Conservation (phyloP, 495 filamentous ascomycete genomes). For the Trichoderma parareesei region DNA sequence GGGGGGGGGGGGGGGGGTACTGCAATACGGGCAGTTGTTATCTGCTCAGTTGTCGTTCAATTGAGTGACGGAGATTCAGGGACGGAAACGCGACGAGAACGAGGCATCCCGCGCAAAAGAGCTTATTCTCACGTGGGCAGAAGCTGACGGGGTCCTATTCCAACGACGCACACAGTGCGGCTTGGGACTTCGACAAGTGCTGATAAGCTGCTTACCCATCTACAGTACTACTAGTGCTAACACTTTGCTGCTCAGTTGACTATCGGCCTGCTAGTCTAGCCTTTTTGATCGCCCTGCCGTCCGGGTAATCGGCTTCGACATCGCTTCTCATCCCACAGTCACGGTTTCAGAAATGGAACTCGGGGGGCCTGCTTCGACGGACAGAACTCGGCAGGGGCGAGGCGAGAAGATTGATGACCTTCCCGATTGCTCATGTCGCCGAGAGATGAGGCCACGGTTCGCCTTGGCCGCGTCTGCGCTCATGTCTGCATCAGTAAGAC, state of each 20-base stretch:
- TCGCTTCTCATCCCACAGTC: constrained; percentile 2
- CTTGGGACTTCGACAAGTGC: background rate
- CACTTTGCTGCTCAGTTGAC: background rate
- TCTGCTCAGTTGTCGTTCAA: too few relatives aligned
- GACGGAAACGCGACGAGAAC: too few relatives aligned
- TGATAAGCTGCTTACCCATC: background rate
- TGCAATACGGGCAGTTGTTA: too few relatives aligned
- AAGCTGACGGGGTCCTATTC: too few relatives aligned
- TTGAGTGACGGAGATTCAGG: too few relatives aligned
- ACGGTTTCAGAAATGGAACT: constrained; percentile 4
- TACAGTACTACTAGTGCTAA: too few relatives aligned
- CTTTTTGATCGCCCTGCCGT: constrained; percentile 4
- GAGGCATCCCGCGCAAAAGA: too few relatives aligned
- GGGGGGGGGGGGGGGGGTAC: too few relatives aligned
- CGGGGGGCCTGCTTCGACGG: background rate
- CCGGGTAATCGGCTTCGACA: constrained; percentile 7
- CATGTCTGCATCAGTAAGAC: too few relatives aligned
- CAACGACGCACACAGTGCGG: background rate
- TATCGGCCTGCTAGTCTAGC: background rate
- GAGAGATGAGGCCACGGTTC: background rate
- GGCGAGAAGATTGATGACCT: background rate
- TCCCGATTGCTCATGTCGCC: background rate
- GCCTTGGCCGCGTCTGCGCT: too few relatives aligned
- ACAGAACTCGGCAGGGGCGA: background rate
- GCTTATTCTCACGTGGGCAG: too few relatives aligned